Percentiles rank a stretch among this genome's conserved stretches.
Conservation (phyloP, 768 basidiomycete species). For the Boletus rufocinnamomeus region DNA sequence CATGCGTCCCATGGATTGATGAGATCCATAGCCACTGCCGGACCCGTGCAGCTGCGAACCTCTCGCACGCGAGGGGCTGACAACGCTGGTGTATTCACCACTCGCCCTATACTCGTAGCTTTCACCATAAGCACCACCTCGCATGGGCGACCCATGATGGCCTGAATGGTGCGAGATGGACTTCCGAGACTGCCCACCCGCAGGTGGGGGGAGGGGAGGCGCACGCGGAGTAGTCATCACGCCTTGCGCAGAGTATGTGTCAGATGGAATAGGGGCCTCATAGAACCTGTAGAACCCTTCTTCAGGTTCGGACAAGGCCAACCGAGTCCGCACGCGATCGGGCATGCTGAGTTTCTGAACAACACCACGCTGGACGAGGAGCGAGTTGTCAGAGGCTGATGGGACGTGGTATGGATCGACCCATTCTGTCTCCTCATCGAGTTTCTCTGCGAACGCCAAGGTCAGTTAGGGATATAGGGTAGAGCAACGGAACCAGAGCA, state of each 20-base stretch:
- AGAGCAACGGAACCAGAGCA: neutral
- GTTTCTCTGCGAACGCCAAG: slow-evolving; percentile 1
- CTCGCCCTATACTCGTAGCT: too few relatives aligned
- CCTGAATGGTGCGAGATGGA: too few relatives aligned
- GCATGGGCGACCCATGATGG: too few relatives aligned
- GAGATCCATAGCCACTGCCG: neutral
- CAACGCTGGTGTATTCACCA: neutral
- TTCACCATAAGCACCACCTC: too few relatives aligned
- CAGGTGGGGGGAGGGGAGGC: slow-evolving; percentile 4
- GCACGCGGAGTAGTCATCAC: neutral
- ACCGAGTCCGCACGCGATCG: slow-evolving; percentile 14
- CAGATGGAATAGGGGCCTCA: neutral
- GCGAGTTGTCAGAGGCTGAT: too few relatives aligned
- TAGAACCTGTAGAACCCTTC: neutral
- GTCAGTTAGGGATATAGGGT: neutral
- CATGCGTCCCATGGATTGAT: neutral
- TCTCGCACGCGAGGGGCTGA: slow-evolving; percentile 9
- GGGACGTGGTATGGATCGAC: too few relatives aligned
- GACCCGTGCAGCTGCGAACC: neutral
- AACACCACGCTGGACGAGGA: slow-evolving; percentile 3
- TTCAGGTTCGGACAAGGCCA: slow-evolving; percentile 2
- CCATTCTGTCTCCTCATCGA: too few relatives aligned
- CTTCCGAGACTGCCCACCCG: too few relatives aligned
- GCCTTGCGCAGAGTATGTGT: neutral
- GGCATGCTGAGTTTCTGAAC: slow-evolving; percentile 11